Conservation (phyloP, 202 grass and related monocot genomes). For the Musa balbisiana region DNA sequence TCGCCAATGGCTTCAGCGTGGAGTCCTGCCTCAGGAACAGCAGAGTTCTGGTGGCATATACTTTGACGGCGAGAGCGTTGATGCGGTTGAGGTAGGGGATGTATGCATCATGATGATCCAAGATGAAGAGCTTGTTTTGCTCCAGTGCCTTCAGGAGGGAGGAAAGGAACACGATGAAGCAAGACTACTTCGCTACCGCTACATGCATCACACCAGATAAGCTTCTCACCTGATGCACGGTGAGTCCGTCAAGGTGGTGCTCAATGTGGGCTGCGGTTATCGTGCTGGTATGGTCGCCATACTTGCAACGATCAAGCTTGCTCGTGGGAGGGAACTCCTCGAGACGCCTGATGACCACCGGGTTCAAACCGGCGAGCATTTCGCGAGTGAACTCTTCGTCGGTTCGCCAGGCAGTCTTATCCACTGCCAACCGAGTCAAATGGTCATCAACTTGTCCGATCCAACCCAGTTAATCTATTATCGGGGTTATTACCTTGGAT, state of each 20-base stretch:
- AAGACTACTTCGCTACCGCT: no score
- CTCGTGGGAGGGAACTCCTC: conserved; percentile 64
- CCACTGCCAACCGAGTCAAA: conserved; percentile 11
- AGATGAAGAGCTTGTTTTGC: conserved; percentile 48
- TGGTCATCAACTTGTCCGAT: not conserved
- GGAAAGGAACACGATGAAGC: no score
- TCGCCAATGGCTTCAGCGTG: conserved; percentile 53
- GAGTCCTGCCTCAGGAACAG: conserved; percentile 54
- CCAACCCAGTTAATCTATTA: no score
- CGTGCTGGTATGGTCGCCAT: conserved; percentile 63
- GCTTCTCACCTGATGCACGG: conserved; percentile 27
- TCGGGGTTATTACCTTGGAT: conserved; percentile 32
- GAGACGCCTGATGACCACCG: conserved; percentile 52
- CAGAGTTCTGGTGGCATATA: conserved; percentile 70
- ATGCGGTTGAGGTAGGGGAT: conserved; percentile 63
- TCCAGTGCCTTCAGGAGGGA: conserved; percentile 32
- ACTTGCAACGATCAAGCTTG: conserved; percentile 53
- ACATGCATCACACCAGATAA: not conserved
- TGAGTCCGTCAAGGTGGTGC: conserved; percentile 42
- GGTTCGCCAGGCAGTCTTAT: conserved; percentile 51
- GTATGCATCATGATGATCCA: conserved; percentile 73
- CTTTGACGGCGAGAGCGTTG: conserved; percentile 43
- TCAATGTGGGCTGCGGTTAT: conserved; percentile 50
- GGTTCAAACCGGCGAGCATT: conserved; percentile 79
- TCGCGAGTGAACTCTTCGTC: conserved; percentile 82